Evolutionary conservation across 148 eudicot species (phyloP).

Genomic region (Bassia scoparia): DNA sequence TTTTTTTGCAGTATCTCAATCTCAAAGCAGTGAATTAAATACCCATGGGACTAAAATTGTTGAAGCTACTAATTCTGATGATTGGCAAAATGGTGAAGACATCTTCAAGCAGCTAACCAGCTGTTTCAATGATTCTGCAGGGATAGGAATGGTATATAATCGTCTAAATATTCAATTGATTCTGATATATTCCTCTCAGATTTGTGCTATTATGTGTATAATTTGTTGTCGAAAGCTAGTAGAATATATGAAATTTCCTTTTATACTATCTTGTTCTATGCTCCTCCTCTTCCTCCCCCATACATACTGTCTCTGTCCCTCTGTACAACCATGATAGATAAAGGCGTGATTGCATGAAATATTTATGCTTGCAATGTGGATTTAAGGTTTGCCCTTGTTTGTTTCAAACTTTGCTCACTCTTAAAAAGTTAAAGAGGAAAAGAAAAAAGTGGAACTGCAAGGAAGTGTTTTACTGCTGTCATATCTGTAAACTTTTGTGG

Average conservation of each 20-base stretch:
- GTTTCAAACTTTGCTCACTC: neutral
- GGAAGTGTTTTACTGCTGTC: neutral
- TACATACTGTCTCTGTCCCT: neutral
- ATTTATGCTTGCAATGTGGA: neutral
- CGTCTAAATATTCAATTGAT: neutral
- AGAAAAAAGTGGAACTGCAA: neutral
- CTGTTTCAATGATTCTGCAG: slow-evolving; percentile 33
- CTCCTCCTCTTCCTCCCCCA: neutral
- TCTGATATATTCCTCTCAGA: neutral
- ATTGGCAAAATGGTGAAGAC: slow-evolving; percentile 39
- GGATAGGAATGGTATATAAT: slow-evolving; percentile 41
- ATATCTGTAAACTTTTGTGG: neutral
- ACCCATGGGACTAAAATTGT: slow-evolving; percentile 30
- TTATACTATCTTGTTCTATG: neutral
- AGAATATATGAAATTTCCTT: neutral
- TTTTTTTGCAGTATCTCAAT: slow-evolving; percentile 41
- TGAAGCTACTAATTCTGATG: slow-evolving; percentile 32
- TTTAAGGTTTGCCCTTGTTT: neutral
- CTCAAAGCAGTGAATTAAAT: slow-evolving; percentile 33
- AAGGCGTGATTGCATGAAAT: neutral
- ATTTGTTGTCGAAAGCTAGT: neutral
- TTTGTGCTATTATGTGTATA: neutral
- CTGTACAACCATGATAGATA: neutral
- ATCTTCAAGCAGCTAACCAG: slow-evolving; percentile 33
- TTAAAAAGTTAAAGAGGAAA: neutral